A percentile compares a stretch with the other conserved stretches of the same genome.
These are phyloP conservation scores for Nymphaea thermarum DNA, from an alignment of 164 flowering plant species.

Conservation along the genomic window DNA sequence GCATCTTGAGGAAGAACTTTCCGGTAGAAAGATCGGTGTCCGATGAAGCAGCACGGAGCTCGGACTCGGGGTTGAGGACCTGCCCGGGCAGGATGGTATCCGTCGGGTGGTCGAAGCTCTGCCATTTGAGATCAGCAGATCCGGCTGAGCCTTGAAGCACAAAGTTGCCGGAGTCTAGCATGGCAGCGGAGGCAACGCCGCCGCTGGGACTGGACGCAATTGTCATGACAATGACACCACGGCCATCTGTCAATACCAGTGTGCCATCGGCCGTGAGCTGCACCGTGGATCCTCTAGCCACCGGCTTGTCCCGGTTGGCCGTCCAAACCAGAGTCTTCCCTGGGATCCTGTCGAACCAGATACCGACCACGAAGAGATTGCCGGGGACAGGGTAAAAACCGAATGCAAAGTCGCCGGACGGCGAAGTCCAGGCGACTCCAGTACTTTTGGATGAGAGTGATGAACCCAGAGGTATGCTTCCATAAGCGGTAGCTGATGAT, in stretches of 20 bases:
- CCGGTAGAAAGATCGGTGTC: background rate
- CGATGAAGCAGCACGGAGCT: background rate
- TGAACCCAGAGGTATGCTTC: background rate
- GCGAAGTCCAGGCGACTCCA: background rate
- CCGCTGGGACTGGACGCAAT: background rate
- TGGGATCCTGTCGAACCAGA: background rate
- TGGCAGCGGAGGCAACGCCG: conserved; percentile 16
- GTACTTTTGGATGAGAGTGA: background rate
- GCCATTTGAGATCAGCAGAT: conserved; percentile 2
- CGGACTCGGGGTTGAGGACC: background rate
- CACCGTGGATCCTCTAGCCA: conserved; percentile 1
- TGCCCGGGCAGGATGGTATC: conserved; percentile 4
- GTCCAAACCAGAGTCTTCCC: conserved; percentile 4
- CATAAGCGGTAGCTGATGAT: background rate
- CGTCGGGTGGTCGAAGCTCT: background rate
- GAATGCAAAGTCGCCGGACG: conserved; percentile 1
- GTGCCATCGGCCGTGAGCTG: background rate
- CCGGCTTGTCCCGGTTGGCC: conserved; percentile 1
- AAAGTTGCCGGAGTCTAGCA: conserved; percentile 42
- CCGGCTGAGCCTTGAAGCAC: conserved; percentile 9
- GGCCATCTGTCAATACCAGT: background rate
- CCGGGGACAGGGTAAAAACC: background rate
- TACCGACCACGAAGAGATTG: conserved; percentile 1
- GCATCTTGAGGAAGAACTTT: conserved; percentile 5
- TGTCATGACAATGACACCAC: background rate